Conservation (phyloP, 2,329 filamentous ascomycete genomes). For the Madurella mycetomatis region DNA sequence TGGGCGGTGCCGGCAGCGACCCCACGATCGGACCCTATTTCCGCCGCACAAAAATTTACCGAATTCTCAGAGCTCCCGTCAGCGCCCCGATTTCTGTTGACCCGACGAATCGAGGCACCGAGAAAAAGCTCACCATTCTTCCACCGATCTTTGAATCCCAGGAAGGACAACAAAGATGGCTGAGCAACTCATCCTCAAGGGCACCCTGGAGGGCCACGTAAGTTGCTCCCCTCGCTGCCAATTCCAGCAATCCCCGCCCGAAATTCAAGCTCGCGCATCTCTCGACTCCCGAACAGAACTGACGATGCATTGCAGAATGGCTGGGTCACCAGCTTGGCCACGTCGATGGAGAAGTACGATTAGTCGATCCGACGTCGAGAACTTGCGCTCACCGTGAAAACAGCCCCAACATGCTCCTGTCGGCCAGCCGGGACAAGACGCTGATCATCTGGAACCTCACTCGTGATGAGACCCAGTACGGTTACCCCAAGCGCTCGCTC, state of each 20-base stretch:
- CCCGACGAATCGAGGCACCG: slow-evolving; percentile 25
- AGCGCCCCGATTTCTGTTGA: slow-evolving; percentile 30
- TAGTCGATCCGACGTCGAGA: slow-evolving; percentile 18
- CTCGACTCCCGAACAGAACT: slow-evolving; percentile 19
- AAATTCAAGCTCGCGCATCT: not conserved
- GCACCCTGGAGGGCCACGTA: slow-evolving; percentile 95
- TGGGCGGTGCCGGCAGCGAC: slow-evolving; percentile 11
- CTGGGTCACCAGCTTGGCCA: slow-evolving; percentile 98
- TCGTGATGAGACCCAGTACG: slow-evolving; percentile 96
- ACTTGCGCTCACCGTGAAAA: slow-evolving; percentile 27
- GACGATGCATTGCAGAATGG: slow-evolving; percentile 58
- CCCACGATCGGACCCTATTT: slow-evolving; percentile 43
- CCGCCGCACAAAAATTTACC: slow-evolving; percentile 51
- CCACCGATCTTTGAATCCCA: slow-evolving; percentile 40
- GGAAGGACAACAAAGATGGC: slow-evolving; percentile 58
- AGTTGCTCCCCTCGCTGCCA: slow-evolving; percentile 35
- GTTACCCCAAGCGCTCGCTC: slow-evolving; percentile 98
- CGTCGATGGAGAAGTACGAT: slow-evolving; percentile 95
- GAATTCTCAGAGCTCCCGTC: slow-evolving; percentile 32
- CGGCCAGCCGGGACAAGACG: slow-evolving; percentile 94
- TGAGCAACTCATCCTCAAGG: slow-evolving; percentile 93
- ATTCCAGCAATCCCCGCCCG: slow-evolving; percentile 25
- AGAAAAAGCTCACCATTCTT: slow-evolving; percentile 32
- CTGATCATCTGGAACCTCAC: slow-evolving; percentile 99
- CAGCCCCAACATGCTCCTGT: slow-evolving; percentile 99